Evolutionary conservation across 2,329 filamentous ascomycete species (phyloP).

Genomic region (Hymenoscyphus fructigenus): DNA sequence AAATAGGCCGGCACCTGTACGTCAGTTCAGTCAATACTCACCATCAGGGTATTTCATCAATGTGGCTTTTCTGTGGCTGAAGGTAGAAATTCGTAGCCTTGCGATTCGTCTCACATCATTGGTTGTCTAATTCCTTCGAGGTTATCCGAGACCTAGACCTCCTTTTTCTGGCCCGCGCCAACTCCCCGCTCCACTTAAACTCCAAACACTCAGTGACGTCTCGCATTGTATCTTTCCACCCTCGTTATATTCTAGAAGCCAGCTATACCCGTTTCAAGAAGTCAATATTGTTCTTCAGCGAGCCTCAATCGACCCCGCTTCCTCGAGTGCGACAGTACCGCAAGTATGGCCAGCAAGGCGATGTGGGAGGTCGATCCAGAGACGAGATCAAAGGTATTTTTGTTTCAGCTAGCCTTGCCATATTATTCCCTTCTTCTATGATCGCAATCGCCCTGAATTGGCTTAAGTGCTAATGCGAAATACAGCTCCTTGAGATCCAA

Average conservation of each 20-base stretch:
- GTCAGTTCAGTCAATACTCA: too few relatives aligned
- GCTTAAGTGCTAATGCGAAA: conserved; percentile 11
- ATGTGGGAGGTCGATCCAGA: conserved; percentile 99
- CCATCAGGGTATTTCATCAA: neutral
- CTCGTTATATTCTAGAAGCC: neutral
- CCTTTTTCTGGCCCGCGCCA: conserved; percentile 10
- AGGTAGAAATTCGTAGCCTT: neutral
- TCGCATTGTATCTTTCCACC: neutral
- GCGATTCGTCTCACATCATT: neutral
- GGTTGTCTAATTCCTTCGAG: neutral
- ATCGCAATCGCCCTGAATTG: conserved; percentile 3
- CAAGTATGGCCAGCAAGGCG: conserved; percentile 62
- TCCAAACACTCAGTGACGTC: conserved; percentile 5
- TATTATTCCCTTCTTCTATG: neutral
- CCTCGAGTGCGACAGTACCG: neutral
- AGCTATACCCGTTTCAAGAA: neutral
- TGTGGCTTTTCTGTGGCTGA: neutral
- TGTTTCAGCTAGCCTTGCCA: conserved; percentile 5
- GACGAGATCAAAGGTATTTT: conserved; percentile 82
- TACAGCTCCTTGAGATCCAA: conserved; percentile 83
- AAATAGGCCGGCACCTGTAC: too few relatives aligned
- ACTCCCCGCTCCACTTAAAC: conserved; percentile 7
- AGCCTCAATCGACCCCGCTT: neutral
- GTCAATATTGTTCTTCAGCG: neutral
- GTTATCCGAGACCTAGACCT: conserved; percentile 2